Evolutionary conservation across 345 rosid species (phyloP).

Genomic region (rapeseed (Brassica napus)): DNA sequence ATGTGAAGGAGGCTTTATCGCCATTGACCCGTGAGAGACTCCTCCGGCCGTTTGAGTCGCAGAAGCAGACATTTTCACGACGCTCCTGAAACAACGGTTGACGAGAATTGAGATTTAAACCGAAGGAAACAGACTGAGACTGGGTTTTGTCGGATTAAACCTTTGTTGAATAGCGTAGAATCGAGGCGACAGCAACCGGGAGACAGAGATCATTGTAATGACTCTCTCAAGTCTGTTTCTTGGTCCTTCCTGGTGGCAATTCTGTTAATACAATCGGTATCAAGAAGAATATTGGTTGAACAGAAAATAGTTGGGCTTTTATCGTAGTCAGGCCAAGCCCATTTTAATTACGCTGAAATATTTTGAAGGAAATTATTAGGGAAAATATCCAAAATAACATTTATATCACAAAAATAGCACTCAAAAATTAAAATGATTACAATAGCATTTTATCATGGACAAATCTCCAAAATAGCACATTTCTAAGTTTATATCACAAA

Average conservation of each 20-base stretch:
- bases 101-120: not conserved
- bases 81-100: slow-evolving; percentile 35
- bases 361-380: not conserved
- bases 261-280: not conserved
- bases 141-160: slow-evolving; percentile 34
- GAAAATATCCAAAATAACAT: no score
- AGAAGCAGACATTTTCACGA: slow-evolving; percentile 55
- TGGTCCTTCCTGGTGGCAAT: slow-evolving; percentile 2
- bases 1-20: slow-evolving; percentile 81
- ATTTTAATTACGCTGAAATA: not conserved
- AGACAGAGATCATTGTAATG: slow-evolving; percentile 37
- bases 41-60: slow-evolving; percentile 33
- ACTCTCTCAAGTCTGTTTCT: slow-evolving; percentile 23
- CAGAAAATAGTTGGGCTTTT: not conserved
- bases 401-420: no score
- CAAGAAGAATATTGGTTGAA: not conserved
- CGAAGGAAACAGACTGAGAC: not conserved
- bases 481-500: no score
- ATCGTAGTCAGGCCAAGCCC: not conserved
- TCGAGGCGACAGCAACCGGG: slow-evolving; percentile 45
- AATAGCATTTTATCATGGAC: no score
- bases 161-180: slow-evolving; percentile 48
- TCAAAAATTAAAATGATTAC: no score
- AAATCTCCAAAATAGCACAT: no score
- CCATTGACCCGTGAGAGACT: slow-evolving; percentile 45